These are phyloP conservation scores for Rhodotorula sp. DNA, from an alignment of 1,284 basidiomycete genomes.

Conservation along the genomic window DNA sequence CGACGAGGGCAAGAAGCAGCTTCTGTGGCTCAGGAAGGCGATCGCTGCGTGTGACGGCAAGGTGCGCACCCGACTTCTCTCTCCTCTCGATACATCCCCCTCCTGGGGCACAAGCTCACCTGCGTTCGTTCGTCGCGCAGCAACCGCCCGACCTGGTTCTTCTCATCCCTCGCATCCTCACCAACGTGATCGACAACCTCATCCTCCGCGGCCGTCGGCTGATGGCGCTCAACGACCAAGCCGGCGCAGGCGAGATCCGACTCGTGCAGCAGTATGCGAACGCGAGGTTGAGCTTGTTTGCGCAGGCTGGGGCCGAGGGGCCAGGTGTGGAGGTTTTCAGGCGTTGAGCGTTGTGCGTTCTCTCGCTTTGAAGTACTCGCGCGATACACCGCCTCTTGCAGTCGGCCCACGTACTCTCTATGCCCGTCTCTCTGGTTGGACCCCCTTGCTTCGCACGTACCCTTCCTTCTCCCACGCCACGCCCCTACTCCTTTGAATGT, in stretches of 20 bases:
- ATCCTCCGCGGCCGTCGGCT: slow-evolving; percentile 6
- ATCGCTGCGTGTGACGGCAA: slow-evolving; percentile 27
- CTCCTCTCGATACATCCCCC: not conserved
- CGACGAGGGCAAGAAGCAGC: slow-evolving; percentile 9
- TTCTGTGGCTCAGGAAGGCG: slow-evolving; percentile 23
- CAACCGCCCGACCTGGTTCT: slow-evolving; percentile 24
- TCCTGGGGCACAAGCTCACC: too few species aligned
- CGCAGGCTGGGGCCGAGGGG: not conserved
- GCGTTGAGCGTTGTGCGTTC: too few species aligned
- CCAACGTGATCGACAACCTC: slow-evolving; percentile 15
- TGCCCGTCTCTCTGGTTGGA: too few species aligned
- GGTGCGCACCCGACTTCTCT: slow-evolving; percentile 4
- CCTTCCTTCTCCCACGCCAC: too few species aligned
- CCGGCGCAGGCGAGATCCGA: slow-evolving; percentile 15
- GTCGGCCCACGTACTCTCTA: too few species aligned
- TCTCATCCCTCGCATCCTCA: slow-evolving; percentile 16
- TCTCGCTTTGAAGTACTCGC: too few species aligned
- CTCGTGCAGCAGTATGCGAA: slow-evolving; percentile 17
- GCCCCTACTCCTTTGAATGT: too few species aligned
- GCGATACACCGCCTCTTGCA: too few species aligned
- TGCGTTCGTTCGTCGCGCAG: not conserved
- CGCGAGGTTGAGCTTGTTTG: slow-evolving; percentile 12
- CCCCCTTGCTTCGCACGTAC: too few species aligned
- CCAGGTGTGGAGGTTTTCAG: slow-evolving; percentile 5
- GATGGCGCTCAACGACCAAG: slow-evolving; percentile 1